Evolutionary conservation across 495 filamentous ascomycete genomes (phyloP).

Genomic region (Penicillium waksmanii): DNA sequence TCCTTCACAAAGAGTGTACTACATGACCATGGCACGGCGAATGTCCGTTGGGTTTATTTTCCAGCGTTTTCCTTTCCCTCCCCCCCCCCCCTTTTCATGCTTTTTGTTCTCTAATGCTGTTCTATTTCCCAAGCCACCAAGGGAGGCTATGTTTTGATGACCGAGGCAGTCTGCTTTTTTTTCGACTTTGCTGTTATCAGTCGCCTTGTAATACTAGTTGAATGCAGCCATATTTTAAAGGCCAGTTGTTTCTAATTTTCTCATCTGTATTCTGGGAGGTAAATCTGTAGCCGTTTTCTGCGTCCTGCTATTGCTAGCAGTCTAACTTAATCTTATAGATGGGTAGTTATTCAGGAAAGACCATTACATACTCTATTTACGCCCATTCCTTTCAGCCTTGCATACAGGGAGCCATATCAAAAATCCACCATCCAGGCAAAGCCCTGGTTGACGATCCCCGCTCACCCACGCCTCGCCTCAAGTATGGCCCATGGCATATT

Average conservation of each 20-base stretch:
- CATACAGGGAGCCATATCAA: no score
- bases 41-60: conserved; percentile 24
- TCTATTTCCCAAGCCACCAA: conserved; percentile 18
- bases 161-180: conserved; percentile 20
- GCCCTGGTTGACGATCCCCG: no score
- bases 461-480: no score
- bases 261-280: not conserved
- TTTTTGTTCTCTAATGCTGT: conserved; percentile 16
- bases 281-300: no score
- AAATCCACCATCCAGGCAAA: no score
- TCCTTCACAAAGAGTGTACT: conserved; percentile 26
- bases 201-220: conserved; percentile 34
- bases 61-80: conserved; percentile 15
- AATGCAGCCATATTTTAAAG: conserved; percentile 25
- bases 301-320: no score
- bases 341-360: no score
- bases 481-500: no score
- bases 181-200: conserved; percentile 20
- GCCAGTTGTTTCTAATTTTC: not conserved
- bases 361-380: no score
- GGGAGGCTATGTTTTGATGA: conserved; percentile 29
- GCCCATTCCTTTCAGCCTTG: no score
- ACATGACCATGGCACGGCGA: conserved; percentile 23
- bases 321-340: no score
- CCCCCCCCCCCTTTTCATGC: conserved; percentile 4